Conservation (phyloP, 495 filamentous ascomycete species). For the Annulohypoxylon nitens region DNA sequence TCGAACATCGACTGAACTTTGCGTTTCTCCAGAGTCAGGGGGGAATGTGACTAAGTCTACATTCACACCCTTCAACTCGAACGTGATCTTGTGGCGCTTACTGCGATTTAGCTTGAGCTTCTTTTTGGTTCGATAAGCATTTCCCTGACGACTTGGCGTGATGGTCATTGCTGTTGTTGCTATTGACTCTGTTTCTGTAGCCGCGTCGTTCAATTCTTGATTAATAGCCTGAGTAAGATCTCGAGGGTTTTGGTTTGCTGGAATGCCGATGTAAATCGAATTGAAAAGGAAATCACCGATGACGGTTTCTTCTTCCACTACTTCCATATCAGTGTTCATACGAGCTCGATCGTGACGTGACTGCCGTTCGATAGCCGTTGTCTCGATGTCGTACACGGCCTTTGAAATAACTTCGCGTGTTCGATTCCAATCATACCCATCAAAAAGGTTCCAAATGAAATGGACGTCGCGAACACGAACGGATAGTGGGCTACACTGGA, state of each 20-base stretch:
- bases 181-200: slow-evolving; percentile 89
- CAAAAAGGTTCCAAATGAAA: slow-evolving; percentile 97
- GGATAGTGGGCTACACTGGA: slow-evolving; percentile 77
- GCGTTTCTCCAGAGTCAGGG: slow-evolving; percentile 79
- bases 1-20: slow-evolving; percentile 86
- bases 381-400: slow-evolving; percentile 87
- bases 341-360: slow-evolving; percentile 57
- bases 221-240: slow-evolving; percentile 88
- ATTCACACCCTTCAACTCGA: slow-evolving; percentile 89
- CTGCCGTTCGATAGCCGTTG: slow-evolving; percentile 79
- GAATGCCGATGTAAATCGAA: slow-evolving; percentile 96
- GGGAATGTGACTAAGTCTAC: slow-evolving; percentile 88
- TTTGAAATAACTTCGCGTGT: slow-evolving; percentile 88
- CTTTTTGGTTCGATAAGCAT: slow-evolving; percentile 62
- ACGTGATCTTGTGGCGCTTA: slow-evolving; percentile 93
- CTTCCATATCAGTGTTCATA: slow-evolving; percentile 65
- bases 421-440: slow-evolving; percentile 95
- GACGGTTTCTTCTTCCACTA: slow-evolving; percentile 83
- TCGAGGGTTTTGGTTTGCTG: slow-evolving; percentile 83
- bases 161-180: slow-evolving; percentile 76
- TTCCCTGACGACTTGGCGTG: slow-evolving; percentile 67
- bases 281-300: slow-evolving; percentile 98
- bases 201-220: slow-evolving; percentile 84
- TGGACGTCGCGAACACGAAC: slow-evolving; percentile 87
- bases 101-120: slow-evolving; percentile 83